Conservation (phyloP, 805 yeast species). For the Cephaloascus fragrans region DNA sequence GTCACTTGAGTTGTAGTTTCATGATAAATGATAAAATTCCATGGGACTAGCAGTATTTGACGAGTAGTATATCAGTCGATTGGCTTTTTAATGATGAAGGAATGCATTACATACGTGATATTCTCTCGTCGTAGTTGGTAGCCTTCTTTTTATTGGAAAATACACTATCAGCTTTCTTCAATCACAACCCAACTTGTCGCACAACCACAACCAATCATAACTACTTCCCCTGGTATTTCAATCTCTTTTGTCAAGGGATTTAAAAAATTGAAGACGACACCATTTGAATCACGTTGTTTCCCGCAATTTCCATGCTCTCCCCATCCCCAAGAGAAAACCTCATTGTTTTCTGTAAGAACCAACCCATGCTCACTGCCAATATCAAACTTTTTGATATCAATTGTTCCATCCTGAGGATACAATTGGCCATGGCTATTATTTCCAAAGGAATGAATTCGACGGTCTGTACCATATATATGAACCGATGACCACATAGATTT, state of each 20-base stretch:
- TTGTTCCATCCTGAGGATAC: slow-evolving; percentile 6
- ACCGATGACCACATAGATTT: slow-evolving; percentile 73
- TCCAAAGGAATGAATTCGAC: slow-evolving; percentile 43
- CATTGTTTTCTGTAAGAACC: slow-evolving; percentile 14
- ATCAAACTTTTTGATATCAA: slow-evolving; percentile 17
- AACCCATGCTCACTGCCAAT: slow-evolving; percentile 90
- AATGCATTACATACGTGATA: too few species aligned
- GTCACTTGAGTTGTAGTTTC: too few species aligned
- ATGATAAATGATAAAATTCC: too few species aligned
- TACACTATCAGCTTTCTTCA: too few species aligned
- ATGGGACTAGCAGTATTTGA: too few species aligned
- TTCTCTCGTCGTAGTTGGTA: too few species aligned
- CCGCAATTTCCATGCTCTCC: slow-evolving; percentile 99
- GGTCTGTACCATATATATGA: slow-evolving; percentile 27
- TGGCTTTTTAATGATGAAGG: too few species aligned
- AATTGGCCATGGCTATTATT: slow-evolving; percentile 72
- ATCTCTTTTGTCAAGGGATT: slow-evolving; percentile 24
- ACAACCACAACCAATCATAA: too few species aligned
- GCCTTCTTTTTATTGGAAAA: too few species aligned
- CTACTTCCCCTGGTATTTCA: too few species aligned
- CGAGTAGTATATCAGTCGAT: too few species aligned
- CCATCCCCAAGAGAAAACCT: slow-evolving; percentile 89
- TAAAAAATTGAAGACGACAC: slow-evolving; percentile 26
- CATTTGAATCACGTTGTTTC: slow-evolving; percentile 10
- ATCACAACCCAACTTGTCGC: too few species aligned